Evolutionary conservation across 1,284 basidiomycete species (phyloP).

Genomic region (Irpex sp.): DNA sequence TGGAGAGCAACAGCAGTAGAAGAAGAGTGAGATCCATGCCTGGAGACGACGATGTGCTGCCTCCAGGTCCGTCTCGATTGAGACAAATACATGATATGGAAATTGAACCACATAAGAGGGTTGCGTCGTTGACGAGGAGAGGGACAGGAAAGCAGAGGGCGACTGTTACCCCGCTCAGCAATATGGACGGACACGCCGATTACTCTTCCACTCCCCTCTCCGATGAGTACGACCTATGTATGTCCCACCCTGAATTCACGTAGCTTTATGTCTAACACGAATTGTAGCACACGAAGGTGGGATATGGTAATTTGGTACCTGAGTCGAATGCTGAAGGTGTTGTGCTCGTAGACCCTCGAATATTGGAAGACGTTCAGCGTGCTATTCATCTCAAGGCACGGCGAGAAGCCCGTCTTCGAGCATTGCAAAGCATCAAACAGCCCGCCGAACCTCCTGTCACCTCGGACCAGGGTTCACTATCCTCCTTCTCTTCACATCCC

Average conservation of each 20-base stretch:
- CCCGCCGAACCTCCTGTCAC: slow-evolving; percentile 21
- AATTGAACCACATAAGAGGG: slow-evolving; percentile 12
- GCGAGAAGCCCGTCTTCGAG: slow-evolving; percentile 59
- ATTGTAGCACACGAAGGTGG: slow-evolving; percentile 62
- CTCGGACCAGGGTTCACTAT: slow-evolving; percentile 22
- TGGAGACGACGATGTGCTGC: slow-evolving; percentile 9
- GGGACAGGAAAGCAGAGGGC: slow-evolving; percentile 14
- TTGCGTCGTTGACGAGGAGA: slow-evolving; percentile 17
- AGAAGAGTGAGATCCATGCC: slow-evolving; percentile 29
- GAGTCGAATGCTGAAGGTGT: neutral
- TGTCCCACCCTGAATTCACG: slow-evolving; percentile 27
- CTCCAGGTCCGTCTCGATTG: slow-evolving; percentile 12
- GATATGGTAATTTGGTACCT: slow-evolving; percentile 13
- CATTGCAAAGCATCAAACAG: slow-evolving; percentile 27
- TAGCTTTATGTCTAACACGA: slow-evolving; percentile 2
- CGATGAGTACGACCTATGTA: slow-evolving; percentile 73
- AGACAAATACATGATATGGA: slow-evolving; percentile 8
- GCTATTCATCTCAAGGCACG: slow-evolving; percentile 67
- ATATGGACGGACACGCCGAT: slow-evolving; percentile 13
- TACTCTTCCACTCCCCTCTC: slow-evolving; percentile 39
- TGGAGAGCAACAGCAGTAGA: slow-evolving; percentile 20
- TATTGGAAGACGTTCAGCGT: slow-evolving; percentile 72
- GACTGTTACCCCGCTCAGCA: slow-evolving; percentile 3
- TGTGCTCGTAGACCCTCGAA: slow-evolving; percentile 52
- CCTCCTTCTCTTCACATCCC: slow-evolving; percentile 34